Evolutionary conservation across 768 basidiomycete genomes (phyloP).

Genomic region (Rhodotorula toruloides): DNA sequence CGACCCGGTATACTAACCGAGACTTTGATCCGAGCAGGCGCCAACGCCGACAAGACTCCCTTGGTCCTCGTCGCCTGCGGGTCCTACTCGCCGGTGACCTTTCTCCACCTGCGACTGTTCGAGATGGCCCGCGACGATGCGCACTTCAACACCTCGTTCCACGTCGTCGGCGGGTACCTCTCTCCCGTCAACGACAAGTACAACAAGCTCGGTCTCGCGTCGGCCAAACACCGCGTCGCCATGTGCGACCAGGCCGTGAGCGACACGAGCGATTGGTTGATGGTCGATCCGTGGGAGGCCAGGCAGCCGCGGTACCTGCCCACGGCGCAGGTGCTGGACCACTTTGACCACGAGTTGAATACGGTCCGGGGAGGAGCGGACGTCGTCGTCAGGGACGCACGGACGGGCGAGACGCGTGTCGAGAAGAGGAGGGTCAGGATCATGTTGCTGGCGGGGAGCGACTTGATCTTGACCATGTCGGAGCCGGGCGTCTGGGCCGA

Average conservation of each 20-base stretch:
- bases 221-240: slow-evolving; percentile 77
- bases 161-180: slow-evolving; percentile 91
- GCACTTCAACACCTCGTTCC: slow-evolving; percentile 82
- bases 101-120: slow-evolving; percentile 70
- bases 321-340: slow-evolving; percentile 94
- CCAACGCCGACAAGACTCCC: slow-evolving; percentile 54
- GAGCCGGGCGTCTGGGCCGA: slow-evolving; percentile 98
- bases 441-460: slow-evolving; percentile 95
- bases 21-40: not conserved
- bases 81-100: slow-evolving; percentile 39
- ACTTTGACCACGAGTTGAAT: slow-evolving; percentile 94
- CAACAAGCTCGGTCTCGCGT: slow-evolving; percentile 90
- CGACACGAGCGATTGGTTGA: slow-evolving; percentile 85
- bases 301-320: slow-evolving; percentile 82
- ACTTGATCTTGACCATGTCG: slow-evolving; percentile 94
- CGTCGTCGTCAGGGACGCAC: slow-evolving; percentile 21
- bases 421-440: slow-evolving; percentile 71
- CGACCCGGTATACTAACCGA: not conserved
- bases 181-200: slow-evolving; percentile 94
- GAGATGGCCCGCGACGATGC: slow-evolving; percentile 99
- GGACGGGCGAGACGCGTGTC: slow-evolving; percentile 42
- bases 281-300: slow-evolving; percentile 98
- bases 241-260: slow-evolving; percentile 67
- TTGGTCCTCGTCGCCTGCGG: slow-evolving; percentile 94
- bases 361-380: slow-evolving; percentile 60